These are phyloP conservation scores for Kodamaea hsintzibuensis DNA, from an alignment of 805 yeast genomes.

Conservation along the genomic window DNA sequence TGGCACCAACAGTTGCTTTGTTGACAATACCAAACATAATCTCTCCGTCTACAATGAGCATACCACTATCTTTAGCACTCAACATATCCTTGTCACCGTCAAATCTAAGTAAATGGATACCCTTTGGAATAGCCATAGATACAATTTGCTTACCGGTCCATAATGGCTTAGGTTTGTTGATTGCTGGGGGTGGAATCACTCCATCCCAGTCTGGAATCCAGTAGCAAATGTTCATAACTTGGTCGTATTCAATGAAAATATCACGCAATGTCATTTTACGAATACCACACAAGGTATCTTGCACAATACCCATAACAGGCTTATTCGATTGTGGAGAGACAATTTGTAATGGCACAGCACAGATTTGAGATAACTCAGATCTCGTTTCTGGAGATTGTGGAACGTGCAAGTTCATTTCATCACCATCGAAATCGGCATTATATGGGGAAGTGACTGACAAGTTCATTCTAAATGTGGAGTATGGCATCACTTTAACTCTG, in stretches of 20 bases:
- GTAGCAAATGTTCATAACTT: constrained; percentile 92
- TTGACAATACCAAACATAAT: constrained; percentile 97
- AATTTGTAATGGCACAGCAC: constrained; percentile 97
- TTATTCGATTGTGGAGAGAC: constrained; percentile 98
- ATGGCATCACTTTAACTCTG: constrained; percentile 97
- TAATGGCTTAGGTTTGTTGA: constrained; percentile 88
- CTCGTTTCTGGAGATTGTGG: constrained; percentile 98
- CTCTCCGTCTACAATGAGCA: constrained; percentile 94
- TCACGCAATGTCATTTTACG: constrained; percentile 95
- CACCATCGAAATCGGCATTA: constrained; percentile 99
- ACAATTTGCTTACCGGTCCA: constrained; percentile 98
- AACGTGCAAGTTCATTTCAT: constrained; percentile 98
- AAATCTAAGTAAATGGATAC: constrained; percentile 90
- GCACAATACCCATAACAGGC: constrained; percentile 99
- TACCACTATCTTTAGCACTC: constrained; percentile 92
- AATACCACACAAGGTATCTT: constrained; percentile 96
- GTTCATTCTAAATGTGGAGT: constrained; percentile 94
- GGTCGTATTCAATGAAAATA: constrained; percentile 82
- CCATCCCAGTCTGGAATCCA: constrained; percentile 99
- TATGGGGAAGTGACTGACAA: constrained; percentile 98
- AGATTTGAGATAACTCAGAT: constrained; percentile 90
- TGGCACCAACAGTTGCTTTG: constrained; percentile 97
- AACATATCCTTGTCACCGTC: constrained; percentile 84
- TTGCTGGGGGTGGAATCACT: constrained; percentile 92
- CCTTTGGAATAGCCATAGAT: constrained; percentile 92